phyloP scores from a whole-genome alignment of 495 filamentous ascomycete species.

The Neurospora sp. region DNA sequence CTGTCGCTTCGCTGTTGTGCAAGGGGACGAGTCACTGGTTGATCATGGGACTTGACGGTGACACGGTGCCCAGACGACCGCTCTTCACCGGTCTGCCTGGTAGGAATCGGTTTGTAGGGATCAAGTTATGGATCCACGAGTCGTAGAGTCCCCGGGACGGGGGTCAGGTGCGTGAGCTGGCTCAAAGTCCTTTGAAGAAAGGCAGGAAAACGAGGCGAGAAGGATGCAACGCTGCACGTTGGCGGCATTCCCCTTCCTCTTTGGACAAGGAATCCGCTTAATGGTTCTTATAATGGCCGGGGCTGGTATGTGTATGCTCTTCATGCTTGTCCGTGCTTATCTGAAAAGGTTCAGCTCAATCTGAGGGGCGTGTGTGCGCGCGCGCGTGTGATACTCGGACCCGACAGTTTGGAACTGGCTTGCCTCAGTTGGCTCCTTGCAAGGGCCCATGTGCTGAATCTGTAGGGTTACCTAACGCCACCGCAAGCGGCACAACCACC shows the following conservation, averaged over 20 bases:
- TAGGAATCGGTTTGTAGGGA: not conserved
- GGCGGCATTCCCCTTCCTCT: not conserved
- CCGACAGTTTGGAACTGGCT: conserved; percentile 9
- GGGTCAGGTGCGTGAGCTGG: not conserved
- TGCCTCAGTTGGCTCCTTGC: conserved; percentile 1
- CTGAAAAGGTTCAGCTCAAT: not conserved
- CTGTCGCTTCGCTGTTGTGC: not conserved
- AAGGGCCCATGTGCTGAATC: not conserved
- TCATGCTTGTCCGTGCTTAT: not conserved
- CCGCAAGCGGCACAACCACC: not conserved
- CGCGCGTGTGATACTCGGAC: not conserved
- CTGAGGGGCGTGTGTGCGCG: not conserved
- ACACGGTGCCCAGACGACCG: not conserved
- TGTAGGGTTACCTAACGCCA: not conserved
- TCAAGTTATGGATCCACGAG: not conserved
- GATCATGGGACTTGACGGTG: not conserved
- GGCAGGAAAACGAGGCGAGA: not conserved
- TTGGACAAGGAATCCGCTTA: not conserved
- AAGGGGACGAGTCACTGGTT: not conserved
- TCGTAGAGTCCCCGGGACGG: not conserved
- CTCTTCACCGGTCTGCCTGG: not conserved
- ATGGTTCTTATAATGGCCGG: not conserved
- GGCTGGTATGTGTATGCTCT: not conserved
- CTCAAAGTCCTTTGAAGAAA: not conserved
- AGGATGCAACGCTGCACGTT: not conserved